Percentiles rank a stretch among this genome's conserved stretches.
Conservation (phyloP, 495 filamentous ascomycete species). For the Symbiotaphrina buchneri region DNA sequence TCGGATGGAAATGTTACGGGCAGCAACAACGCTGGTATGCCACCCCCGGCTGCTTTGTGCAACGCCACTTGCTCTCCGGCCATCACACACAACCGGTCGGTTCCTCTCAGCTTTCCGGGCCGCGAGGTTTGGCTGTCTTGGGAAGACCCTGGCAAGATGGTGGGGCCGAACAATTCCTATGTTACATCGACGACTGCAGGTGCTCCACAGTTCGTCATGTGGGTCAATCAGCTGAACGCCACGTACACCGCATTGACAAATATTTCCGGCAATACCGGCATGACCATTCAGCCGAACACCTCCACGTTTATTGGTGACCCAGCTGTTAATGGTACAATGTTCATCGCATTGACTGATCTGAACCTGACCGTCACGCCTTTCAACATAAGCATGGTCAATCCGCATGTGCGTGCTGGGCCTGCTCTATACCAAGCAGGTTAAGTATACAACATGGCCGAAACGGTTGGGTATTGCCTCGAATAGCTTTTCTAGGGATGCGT, state of each 20-base stretch:
- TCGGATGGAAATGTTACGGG: constrained; percentile 23
- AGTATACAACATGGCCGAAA: constrained; percentile 4
- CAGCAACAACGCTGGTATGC: constrained; percentile 24
- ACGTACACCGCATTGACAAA: constrained; percentile 52
- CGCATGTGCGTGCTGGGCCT: constrained; percentile 50
- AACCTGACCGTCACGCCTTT: constrained; percentile 51
- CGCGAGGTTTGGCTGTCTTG: constrained; percentile 47
- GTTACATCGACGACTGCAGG: constrained; percentile 37
- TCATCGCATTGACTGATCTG: constrained; percentile 50
- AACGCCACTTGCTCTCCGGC: constrained; percentile 35
- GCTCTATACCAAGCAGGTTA: constrained; percentile 67
- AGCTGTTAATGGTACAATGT: constrained; percentile 30
- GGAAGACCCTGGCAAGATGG: constrained; percentile 42
- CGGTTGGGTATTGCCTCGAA: too few relatives aligned
- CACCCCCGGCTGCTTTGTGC: constrained; percentile 22
- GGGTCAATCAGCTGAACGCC: constrained; percentile 67
- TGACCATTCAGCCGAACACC: constrained; percentile 43
- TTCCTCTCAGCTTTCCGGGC: constrained; percentile 55
- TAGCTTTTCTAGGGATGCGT: too few relatives aligned
- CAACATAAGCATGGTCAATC: constrained; percentile 51
- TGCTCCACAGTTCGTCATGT: constrained; percentile 42
- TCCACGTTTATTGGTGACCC: constrained; percentile 41
- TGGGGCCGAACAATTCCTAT: constrained; percentile 71
- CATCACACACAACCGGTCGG: constrained; percentile 39
- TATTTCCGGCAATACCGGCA: constrained; percentile 28